Percentiles rank a stretch among this genome's conserved stretches.
phyloP scores from a whole-genome alignment of 2,329 filamentous ascomycete genomes.

The Plectosphaerella plurivora region DNA sequence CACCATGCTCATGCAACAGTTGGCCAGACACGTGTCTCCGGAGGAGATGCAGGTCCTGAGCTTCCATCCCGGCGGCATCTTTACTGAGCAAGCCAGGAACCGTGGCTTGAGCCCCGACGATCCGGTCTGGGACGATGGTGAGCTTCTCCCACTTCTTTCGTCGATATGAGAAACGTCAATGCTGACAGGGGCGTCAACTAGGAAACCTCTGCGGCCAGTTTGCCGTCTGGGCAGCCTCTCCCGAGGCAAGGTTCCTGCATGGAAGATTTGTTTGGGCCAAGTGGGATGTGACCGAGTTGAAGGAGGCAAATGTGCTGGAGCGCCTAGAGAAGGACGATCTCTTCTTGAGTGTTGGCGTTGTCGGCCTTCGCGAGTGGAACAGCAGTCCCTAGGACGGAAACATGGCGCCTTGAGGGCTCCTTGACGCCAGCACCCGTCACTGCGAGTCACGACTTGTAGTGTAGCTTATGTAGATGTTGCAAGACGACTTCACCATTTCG shows the following conservation, averaged over 20 bases:
- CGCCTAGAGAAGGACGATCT: no score
- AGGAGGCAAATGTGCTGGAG: no score
- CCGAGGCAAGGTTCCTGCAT: slow-evolving; percentile 32
- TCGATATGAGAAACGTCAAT: not conserved
- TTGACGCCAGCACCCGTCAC: no score
- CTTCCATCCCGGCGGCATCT: slow-evolving; percentile 33
- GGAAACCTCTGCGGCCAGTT: slow-evolving; percentile 17
- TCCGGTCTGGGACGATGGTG: not conserved
- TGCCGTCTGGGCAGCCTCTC: slow-evolving; percentile 31
- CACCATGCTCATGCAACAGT: slow-evolving; percentile 28
- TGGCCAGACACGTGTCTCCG: slow-evolving; percentile 26
- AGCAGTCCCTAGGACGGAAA: no score
- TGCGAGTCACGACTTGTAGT: no score
- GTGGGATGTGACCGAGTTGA: slow-evolving; percentile 37
- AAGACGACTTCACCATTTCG: no score
- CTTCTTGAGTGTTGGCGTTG: no score
- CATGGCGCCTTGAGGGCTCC: no score
- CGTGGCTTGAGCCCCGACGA: not conserved
- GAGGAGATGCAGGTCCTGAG: slow-evolving; percentile 31
- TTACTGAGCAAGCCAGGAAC: slow-evolving; percentile 20
- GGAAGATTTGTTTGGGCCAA: slow-evolving; percentile 31
- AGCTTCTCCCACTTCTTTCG: not conserved
- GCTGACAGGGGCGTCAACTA: not conserved
- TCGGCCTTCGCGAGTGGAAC: no score
- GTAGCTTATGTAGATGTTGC: no score